Conservation (phyloP, 2,329 filamentous ascomycete species). For the Neonectria punicea region DNA sequence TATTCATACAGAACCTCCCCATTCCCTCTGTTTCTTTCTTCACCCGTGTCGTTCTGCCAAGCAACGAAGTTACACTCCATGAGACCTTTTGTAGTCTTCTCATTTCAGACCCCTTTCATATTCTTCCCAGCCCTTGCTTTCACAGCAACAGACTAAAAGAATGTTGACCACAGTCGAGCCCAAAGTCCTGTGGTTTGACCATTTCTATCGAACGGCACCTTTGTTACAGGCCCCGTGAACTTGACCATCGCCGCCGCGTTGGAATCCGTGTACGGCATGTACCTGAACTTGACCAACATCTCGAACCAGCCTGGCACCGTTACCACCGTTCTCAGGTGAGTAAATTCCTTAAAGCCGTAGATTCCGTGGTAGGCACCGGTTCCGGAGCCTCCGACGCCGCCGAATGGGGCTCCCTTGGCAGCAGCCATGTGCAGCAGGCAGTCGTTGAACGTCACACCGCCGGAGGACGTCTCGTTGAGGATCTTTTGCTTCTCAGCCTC, state of each 20-base stretch:
- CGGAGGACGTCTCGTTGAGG: conserved; percentile 48
- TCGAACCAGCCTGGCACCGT: conserved; percentile 30
- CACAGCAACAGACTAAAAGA: background rate
- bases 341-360: conserved; percentile 51
- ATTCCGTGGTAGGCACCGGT: conserved; percentile 56
- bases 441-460: conserved; percentile 59
- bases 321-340: conserved; percentile 39
- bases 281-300: conserved; percentile 29
- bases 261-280: conserved; percentile 34
- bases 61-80: too few species aligned
- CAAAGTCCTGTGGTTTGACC: background rate
- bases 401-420: conserved; percentile 54
- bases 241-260: conserved; percentile 25
- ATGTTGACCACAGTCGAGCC: background rate
- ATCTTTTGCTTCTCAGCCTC: conserved; percentile 48
- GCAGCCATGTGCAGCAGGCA: conserved; percentile 49
- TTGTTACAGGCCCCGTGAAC: background rate
- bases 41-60: background rate
- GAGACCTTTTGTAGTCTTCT: background rate
- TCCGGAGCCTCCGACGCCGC: conserved; percentile 57
- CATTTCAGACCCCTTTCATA: background rate
- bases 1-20: too few species aligned
- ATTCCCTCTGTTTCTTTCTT: background rate
- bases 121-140: background rate
- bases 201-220: conserved; percentile 6